Base-by-base conservation (phyloP, 352 stramenopile species). In the Globisporangium emineosum region DNA sequence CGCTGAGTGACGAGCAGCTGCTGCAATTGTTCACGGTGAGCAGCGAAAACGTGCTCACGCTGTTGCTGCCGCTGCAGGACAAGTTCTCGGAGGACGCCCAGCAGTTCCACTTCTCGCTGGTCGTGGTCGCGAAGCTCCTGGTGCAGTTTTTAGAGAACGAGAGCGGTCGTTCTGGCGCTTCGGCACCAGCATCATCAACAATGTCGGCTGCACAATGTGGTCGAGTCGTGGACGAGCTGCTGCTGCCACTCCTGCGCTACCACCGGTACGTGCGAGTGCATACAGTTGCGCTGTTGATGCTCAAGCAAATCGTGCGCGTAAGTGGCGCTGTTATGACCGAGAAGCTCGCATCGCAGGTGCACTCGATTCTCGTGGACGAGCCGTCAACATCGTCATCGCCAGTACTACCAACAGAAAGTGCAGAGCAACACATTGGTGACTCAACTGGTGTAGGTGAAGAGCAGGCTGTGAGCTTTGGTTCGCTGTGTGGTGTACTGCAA, bases 401-500 rank as follows among this genome's bases (percentile, higher is more conserved):
- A 45, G 8, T n/a, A 1, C 15, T 17, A 45, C n/a, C 15, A 17
- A 12, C 40, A 47, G 15, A 21, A 17, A 47, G 40, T 21, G 6
- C 40, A 2, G 40, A 47, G 40, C 40, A 47, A 23, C 40, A 12
- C 10, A 10, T 45, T 27, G 42, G 61, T 6, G 62, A 68, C 25
- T 45, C 5, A 5, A n/a, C 5, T 45, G 40, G 40, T 6, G 43
- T 57, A 43, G 29, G 33, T 0, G 57, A 64, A 4, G 54, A 64
- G 19, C 37, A 57, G 7, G 3, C 2, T 9, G 10, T 74, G 15
- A 80, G 77, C 60, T 88, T 76, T 49, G 67, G 70, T 8, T 76
- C 83, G 40, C 58, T 91, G 7, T 88, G 83, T 37, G 62, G 66
- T 9, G 66, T 87, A 32, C 62, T 88, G 51, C 68, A 86, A 60